These are phyloP conservation scores for Entamoeba histolytica DNA, from an alignment of 208 protist species.

Conservation along the genomic window DNA sequence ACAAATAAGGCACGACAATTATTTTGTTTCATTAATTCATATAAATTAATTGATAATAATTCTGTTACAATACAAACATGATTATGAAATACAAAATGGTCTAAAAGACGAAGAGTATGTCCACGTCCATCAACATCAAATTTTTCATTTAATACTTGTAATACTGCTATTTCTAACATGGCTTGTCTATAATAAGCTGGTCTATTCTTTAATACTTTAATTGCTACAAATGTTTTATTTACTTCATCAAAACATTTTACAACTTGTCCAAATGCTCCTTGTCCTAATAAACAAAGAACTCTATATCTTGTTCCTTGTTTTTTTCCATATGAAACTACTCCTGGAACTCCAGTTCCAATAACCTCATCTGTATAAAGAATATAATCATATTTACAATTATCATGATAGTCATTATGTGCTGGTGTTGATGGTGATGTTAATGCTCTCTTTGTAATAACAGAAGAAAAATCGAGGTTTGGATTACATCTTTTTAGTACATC, in stretches of 20 bases:
- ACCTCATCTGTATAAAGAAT: background rate
- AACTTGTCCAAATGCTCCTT: slow-evolving; percentile 71
- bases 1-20: slow-evolving; percentile 43
- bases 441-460: background rate
- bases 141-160: slow-evolving; percentile 10
- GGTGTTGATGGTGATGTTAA: background rate
- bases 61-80: slow-evolving; percentile 54
- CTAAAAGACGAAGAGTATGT: background rate
- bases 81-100: slow-evolving; percentile 21
- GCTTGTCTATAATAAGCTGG: slow-evolving; percentile 24
- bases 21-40: slow-evolving; percentile 56
- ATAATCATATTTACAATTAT: background rate
- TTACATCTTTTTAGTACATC: background rate
- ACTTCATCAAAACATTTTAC: slow-evolving; percentile 33
- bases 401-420: background rate
- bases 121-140: background rate
- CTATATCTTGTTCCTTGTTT: background rate
- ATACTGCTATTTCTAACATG: slow-evolving; percentile 23
- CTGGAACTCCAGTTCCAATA: background rate
- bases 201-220: slow-evolving; percentile 38
- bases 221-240: background rate
- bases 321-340: background rate
- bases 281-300: slow-evolving; percentile 27
- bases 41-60: slow-evolving; percentile 56
- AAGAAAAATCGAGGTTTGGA: background rate